Conservation (phyloP, 352 stramenopile genomes). For the Phytopythium cucurbitacearum region DNA sequence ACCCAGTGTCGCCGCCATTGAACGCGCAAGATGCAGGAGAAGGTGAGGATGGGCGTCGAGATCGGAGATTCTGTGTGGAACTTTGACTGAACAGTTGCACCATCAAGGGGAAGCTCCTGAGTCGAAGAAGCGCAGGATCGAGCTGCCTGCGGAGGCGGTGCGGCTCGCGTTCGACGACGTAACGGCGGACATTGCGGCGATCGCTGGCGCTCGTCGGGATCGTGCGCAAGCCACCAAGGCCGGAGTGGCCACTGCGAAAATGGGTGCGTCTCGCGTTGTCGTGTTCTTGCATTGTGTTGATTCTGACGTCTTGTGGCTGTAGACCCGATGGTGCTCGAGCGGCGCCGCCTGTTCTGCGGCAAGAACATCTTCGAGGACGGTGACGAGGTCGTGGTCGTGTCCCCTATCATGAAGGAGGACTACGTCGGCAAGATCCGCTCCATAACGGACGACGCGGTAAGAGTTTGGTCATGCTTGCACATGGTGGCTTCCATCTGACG, state of each 20-base stretch:
- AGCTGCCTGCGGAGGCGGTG: conserved; percentile 37
- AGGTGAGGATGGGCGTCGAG: too few species aligned
- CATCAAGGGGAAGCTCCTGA: conserved; percentile 11
- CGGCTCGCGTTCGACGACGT: conserved; percentile 55
- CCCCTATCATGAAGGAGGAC: conserved; percentile 56
- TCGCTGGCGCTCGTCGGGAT: conserved; percentile 35
- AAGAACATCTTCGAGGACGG: conserved; percentile 80
- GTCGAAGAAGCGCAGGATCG: conserved; percentile 50
- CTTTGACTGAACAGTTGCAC: neutral
- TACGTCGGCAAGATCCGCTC: conserved; percentile 79
- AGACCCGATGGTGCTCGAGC: conserved; percentile 47
- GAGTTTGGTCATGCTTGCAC: neutral
- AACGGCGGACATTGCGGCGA: conserved; percentile 47
- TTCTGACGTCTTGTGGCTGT: conserved; percentile 1
- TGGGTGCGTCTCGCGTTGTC: conserved; percentile 17
- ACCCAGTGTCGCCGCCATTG: too few species aligned
- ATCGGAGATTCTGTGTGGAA: too few species aligned
- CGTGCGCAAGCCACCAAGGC: conserved; percentile 18
- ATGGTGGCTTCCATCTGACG: neutral
- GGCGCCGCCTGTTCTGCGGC: conserved; percentile 53
- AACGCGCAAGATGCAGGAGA: too few species aligned
- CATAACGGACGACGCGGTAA: conserved; percentile 61
- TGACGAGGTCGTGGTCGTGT: conserved; percentile 69
- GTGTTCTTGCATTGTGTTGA: neutral
- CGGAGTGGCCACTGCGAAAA: conserved; percentile 17